Conservation (phyloP, 345 rosid species). For the Xanthoceras sorbifolium region DNA sequence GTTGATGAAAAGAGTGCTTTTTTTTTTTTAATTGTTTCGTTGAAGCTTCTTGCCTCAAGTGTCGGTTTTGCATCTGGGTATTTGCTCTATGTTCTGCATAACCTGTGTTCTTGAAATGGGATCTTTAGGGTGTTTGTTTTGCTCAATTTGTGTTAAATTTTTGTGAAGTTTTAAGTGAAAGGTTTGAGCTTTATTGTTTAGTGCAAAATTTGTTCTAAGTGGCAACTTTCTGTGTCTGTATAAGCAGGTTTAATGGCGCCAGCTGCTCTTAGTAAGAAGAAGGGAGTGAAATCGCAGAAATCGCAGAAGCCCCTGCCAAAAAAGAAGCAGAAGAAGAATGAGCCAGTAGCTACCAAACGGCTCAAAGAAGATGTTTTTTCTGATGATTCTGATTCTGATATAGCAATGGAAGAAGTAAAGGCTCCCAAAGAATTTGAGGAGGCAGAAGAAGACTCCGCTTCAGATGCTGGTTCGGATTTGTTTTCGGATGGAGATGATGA, state of each 20-base stretch:
- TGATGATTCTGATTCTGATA: constrained; percentile 55
- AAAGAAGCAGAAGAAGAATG: constrained; percentile 63
- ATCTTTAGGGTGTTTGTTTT: not conserved
- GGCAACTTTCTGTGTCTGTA: not conserved
- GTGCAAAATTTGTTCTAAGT: not conserved
- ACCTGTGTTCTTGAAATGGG: not conserved
- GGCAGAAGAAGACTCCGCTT: constrained; percentile 46
- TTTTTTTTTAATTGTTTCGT: not conserved
- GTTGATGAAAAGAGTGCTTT: not conserved
- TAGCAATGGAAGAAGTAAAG: constrained; percentile 40
- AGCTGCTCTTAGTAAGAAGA: constrained; percentile 50
- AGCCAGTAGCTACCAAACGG: constrained; percentile 35
- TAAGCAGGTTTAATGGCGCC: constrained; percentile 43
- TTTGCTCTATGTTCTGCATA: not conserved
- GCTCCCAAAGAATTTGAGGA: constrained; percentile 40
- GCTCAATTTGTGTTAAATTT: not conserved
- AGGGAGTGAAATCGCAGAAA: constrained; percentile 40
- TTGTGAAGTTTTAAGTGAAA: not conserved
- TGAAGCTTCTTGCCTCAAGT: not conserved
- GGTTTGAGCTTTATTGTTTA: not conserved
- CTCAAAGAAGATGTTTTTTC: constrained; percentile 37
- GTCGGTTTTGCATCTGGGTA: not conserved
- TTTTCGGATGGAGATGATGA: constrained; percentile 62
- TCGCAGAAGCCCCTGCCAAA: constrained; percentile 47
- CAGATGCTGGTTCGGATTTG: constrained; percentile 47